Evolutionary conservation across 805 yeast species (phyloP).

Genomic region (Wickerhamiella hasegawae): DNA sequence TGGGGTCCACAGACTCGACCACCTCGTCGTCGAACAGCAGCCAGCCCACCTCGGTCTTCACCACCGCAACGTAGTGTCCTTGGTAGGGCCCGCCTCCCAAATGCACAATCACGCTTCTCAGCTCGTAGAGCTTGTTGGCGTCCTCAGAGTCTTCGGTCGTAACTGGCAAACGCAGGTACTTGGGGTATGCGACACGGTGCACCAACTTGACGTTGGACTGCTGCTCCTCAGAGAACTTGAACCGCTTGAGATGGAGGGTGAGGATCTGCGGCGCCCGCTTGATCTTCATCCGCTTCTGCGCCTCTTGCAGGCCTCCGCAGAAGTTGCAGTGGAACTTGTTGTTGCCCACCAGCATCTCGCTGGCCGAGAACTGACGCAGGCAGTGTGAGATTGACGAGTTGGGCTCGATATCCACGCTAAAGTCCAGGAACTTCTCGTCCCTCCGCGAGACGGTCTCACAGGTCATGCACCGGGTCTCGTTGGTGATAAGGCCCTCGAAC

Average conservation of each 20-base stretch:
- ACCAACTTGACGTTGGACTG: constrained; percentile 75
- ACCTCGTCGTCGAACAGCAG: constrained; percentile 88
- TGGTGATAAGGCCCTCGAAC: constrained; percentile 73
- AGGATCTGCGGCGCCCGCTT: constrained; percentile 62
- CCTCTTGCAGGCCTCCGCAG: constrained; percentile 85
- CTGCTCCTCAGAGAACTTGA: constrained; percentile 74
- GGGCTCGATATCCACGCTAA: constrained; percentile 68
- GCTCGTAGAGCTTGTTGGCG: constrained; percentile 52
- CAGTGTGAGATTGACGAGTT: constrained; percentile 64
- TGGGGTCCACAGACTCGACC: constrained; percentile 74
- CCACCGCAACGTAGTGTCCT: constrained; percentile 85
- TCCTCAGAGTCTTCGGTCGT: constrained; percentile 40
- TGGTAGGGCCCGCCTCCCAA: constrained; percentile 97
- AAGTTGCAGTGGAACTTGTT: constrained; percentile 88
- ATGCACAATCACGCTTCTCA: constrained; percentile 79
- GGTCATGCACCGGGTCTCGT: constrained; percentile 76
- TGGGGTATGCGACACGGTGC: constrained; percentile 70
- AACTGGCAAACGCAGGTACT: constrained; percentile 45
- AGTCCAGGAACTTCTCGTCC: constrained; percentile 75
- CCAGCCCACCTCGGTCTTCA: constrained; percentile 78
- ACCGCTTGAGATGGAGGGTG: constrained; percentile 76
- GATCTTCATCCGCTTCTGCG: constrained; percentile 74
- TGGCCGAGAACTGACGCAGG: constrained; percentile 64
- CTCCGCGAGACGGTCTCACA: constrained; percentile 73
- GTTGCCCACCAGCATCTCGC: constrained; percentile 69